phyloP scores from a whole-genome alignment of 1,284 basidiomycete species.

The Filobasidium uniguttulatum region DNA sequence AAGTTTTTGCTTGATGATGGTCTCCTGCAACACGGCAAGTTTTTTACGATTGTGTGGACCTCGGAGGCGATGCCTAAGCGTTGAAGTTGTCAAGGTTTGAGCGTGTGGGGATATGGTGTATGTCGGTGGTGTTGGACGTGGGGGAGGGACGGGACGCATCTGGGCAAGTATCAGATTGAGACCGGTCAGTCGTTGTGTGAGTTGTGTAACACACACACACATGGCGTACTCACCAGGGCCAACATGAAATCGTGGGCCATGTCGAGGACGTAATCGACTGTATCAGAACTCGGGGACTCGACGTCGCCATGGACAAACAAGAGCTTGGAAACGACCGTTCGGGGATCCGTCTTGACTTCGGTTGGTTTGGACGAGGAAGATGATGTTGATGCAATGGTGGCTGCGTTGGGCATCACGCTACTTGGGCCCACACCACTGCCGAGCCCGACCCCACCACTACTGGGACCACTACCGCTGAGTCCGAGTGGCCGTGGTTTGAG shows the following conservation, averaged over 20 bases:
- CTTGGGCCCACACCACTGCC: too few relatives aligned
- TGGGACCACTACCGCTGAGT: too few relatives aligned
- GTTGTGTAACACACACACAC: not conserved
- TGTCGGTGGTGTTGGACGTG: not conserved
- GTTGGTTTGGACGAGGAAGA: too few relatives aligned
- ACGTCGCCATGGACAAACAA: slow-evolving; percentile 1
- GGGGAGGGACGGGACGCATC: not conserved
- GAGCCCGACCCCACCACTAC: too few relatives aligned
- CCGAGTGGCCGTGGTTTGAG: too few relatives aligned
- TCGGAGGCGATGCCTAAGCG: not conserved
- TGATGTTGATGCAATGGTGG: too few relatives aligned
- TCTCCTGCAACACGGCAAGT: slow-evolving; percentile 1
- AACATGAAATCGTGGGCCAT: slow-evolving; percentile 1
- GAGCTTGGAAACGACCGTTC: not conserved
- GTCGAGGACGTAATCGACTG: slow-evolving; percentile 1
- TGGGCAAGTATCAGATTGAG: too few relatives aligned
- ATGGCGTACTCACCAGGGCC: not conserved
- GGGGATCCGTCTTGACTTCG: not conserved
- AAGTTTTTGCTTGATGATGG: slow-evolving; percentile 1
- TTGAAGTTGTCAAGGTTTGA: not conserved
- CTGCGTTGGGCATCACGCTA: too few relatives aligned
- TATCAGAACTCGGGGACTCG: not conserved
- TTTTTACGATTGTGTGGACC: not conserved
- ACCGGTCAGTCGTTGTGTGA: not conserved
- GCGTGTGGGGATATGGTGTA: not conserved